Evolutionary conservation across 257 asterid genomes (phyloP), one percentile per base, ranked within the genome.

Genomic region (Phtheirospermum japonicum): DNA sequence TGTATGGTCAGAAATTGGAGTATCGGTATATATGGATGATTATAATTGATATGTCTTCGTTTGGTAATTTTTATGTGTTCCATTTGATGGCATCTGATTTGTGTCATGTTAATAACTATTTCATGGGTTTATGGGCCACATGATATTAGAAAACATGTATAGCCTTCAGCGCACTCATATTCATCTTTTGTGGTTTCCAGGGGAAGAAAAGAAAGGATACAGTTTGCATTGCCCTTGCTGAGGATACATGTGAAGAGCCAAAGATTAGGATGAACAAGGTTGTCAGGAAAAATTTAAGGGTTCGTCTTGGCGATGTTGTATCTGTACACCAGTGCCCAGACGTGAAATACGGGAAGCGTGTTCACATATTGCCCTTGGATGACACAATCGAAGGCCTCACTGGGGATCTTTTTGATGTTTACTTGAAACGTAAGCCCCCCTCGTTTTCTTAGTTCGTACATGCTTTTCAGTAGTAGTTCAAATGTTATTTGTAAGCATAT

Each of bases 301-400:
- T 84, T 73, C 78, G 89, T 26, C 92, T 87, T 67, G 95, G 85
- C 49, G 95, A 87, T 72, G 85, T 84, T 70, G 89, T 84, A 43
- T 84, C 95, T 32, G 84, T 87, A 63, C 95, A 87, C 79, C 95
- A 87, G 80, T 87, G 95, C 75, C 95, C 89, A 28, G 89, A 87
- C 72, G 95, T 87, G 57, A 87, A 84, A 73, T 84, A 87, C 59
- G 95, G 95, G 32, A 87, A 77, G 71, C 88, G 94, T 18, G 90
- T 87, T 49, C 94, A 87, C 76, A 82, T 83, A 58, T 74, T 87
- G 64, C 95, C 95, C 34, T 54, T 87, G 69, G 92, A 87, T 67
- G 92, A 87, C 65, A 84, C 92, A 6, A 79, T 87, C 4, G 95
- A 87, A 73, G 92, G 95, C 57, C 80, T 87, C n/a, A 82, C 89